Evolutionary conservation across 305 asterid species (phyloP).

Genomic region (Coffea humblotiana): DNA sequence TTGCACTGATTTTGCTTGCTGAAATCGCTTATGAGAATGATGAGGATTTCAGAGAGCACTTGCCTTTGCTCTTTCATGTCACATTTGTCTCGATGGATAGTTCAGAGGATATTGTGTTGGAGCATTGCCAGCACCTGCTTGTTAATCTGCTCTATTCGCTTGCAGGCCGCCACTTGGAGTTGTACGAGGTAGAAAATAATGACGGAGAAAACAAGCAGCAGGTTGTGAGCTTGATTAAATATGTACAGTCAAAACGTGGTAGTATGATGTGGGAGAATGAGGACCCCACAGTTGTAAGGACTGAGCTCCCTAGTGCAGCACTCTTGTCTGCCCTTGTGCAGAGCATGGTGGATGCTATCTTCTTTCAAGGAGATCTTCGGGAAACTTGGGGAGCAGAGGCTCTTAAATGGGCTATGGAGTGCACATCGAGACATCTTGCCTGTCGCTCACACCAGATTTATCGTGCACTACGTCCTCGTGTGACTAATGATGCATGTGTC

Average conservation of each 20-base stretch:
- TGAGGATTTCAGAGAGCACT: constrained; percentile 98
- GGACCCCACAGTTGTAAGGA: constrained; percentile 83
- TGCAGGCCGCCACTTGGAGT: constrained; percentile 96
- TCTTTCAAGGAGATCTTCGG: constrained; percentile 98
- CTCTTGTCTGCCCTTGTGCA: constrained; percentile 97
- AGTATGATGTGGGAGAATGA: constrained; percentile 99
- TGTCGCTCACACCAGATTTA: constrained; percentile 99
- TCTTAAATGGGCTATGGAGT: constrained; percentile 99
- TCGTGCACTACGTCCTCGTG: constrained; percentile 91
- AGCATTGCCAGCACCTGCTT: constrained; percentile 98
- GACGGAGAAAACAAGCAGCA: constrained; percentile 99
- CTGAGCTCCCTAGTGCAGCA: constrained; percentile 95
- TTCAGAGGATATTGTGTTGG: constrained; percentile 97
- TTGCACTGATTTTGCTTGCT: constrained; percentile 88
- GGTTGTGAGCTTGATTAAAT: constrained; percentile 92
- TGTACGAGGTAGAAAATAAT: constrained; percentile 90
- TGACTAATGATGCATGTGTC: constrained; percentile 95
- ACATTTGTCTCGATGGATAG: constrained; percentile 99
- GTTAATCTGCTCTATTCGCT: constrained; percentile 95
- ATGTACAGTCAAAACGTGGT: constrained; percentile 96
- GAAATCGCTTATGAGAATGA: constrained; percentile 99
- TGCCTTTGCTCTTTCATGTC: constrained; percentile 94
- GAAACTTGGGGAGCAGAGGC: constrained; percentile 99
- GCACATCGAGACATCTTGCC: constrained; percentile 98
- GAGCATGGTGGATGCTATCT: constrained; percentile 99